Evolutionary conservation across 345 rosid genomes (phyloP).

Genomic region (Euclidium syriacum): DNA sequence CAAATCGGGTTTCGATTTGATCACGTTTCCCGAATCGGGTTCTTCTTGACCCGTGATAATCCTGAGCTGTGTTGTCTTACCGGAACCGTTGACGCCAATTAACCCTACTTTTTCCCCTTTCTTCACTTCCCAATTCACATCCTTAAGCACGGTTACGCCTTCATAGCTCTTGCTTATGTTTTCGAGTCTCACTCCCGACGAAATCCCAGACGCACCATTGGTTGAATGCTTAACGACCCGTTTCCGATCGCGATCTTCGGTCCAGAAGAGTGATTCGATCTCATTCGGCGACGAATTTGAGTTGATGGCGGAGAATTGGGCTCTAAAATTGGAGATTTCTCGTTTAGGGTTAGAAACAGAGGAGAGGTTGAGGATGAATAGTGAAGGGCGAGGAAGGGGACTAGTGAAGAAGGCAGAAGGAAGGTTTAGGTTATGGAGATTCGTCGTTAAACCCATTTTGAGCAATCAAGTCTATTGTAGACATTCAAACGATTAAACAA

Average conservation of each 20-base stretch:
- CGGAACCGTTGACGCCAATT: constrained; percentile 88
- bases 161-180: constrained; percentile 70
- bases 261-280: constrained; percentile 60
- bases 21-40: constrained; percentile 78
- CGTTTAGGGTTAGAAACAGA: constrained; percentile 20
- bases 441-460: constrained; percentile 55
- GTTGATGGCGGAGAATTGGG: constrained; percentile 42
- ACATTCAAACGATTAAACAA: not conserved
- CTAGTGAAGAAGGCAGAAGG: constrained; percentile 43
- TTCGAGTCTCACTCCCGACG: constrained; percentile 81
- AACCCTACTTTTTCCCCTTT: constrained; percentile 82
- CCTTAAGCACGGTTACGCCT: constrained; percentile 72
- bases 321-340: constrained; percentile 13
- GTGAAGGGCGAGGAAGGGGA: constrained; percentile 30
- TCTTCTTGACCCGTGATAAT: constrained; percentile 80
- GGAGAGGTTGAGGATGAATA: constrained; percentile 16
- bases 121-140: constrained; percentile 87
- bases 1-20: constrained; percentile 61
- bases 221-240: constrained; percentile 31
- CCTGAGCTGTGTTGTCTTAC: constrained; percentile 87
- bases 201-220: constrained; percentile 54
- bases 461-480: not conserved
- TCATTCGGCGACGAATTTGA: constrained; percentile 42
- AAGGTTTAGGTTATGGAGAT: constrained; percentile 51
- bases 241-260: constrained; percentile 27